Conservation (phyloP, 371 early-diverging fungal genomes). For the Mucor piriformis region DNA sequence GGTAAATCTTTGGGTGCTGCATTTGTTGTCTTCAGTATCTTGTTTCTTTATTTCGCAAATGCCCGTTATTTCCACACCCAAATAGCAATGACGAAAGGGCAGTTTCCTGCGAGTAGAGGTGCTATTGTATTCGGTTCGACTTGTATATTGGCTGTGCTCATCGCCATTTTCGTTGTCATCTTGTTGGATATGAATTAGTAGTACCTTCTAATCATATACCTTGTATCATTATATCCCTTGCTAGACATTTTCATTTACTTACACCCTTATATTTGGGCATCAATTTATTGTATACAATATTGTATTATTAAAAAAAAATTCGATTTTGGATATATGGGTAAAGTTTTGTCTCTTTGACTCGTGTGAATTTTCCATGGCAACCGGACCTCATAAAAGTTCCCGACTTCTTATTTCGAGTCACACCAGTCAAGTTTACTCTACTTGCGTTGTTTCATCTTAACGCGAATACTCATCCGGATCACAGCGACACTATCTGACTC, state of each 20-base stretch:
- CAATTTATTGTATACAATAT: too few species aligned
- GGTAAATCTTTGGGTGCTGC: conserved; percentile 58
- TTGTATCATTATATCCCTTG: not conserved
- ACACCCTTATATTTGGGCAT: not conserved
- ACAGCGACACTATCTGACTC: too few species aligned
- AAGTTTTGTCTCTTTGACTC: too few species aligned
- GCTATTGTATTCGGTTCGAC: conserved; percentile 57
- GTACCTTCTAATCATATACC: not conserved
- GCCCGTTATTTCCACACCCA: conserved; percentile 78
- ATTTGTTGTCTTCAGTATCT: conserved; percentile 68
- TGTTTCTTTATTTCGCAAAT: conserved; percentile 70
- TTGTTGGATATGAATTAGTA: conserved; percentile 8
- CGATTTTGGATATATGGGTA: too few species aligned
- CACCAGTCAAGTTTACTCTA: too few species aligned
- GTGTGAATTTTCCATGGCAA: too few species aligned
- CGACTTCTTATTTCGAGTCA: too few species aligned
- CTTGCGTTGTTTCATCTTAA: too few species aligned
- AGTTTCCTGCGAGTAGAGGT: conserved; percentile 77
- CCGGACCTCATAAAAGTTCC: too few species aligned
- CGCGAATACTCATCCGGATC: too few species aligned
- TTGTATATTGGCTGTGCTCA: conserved; percentile 47
- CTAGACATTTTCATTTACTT: not conserved
- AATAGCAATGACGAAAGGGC: conserved; percentile 63
- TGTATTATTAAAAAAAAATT: too few species aligned
- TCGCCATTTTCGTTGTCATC: conserved; percentile 49